Evolutionary conservation across 2,329 filamentous ascomycete genomes (phyloP), one percentile per base, ranked within the genome.

Genomic region (Zymoseptoria ardabiliae): DNA sequence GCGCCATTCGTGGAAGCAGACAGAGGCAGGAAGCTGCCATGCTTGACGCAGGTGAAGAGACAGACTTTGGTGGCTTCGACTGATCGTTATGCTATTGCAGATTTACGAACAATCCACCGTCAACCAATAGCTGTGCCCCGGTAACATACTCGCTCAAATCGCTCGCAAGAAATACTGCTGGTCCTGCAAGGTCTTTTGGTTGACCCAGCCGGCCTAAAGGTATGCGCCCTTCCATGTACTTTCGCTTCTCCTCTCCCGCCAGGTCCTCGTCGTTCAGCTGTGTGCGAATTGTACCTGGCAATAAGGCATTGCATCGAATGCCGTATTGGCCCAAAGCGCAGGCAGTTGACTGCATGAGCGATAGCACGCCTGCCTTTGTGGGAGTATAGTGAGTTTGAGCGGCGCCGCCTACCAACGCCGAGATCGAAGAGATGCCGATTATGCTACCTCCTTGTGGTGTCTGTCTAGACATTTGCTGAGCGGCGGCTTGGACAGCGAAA

Each of bases 21-120:
- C 61, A 71, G 71, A 61, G 70, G 58, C 67, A 62, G 50, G 63
- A 61, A 35, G 66, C 63, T 30, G 67, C 62, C 51, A 67, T 61
- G 21, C 50, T 56, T 53, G 62, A 63, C 57, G 56, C 35, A 45
- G 65, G 30, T 54, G 65, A 67, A 19, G 72, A 70, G 50, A 70
- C 69, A 45, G 75, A 75, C 51, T 78, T 78, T 70, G 74, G 72
- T 54, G 76, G 76, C 5, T 77, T 77, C 61, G 75, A 75, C 57
- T 71, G 58, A 68, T 45, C 17, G 20, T n/a, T 53, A 28, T 28
- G 13, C 65, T 75, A 93, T 74, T 94, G 90, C 67, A 96, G 77
- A 74, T 96, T 96, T 17, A 96, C 91, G 79, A 94, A 96, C 62
- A 93, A 73, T 0, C 92, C 91, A 10, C 91, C 92, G 74, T 96